Evolutionary conservation across 192 early-diverging fungal genomes (phyloP).

Genomic region (Backusella mclennaniae): DNA sequence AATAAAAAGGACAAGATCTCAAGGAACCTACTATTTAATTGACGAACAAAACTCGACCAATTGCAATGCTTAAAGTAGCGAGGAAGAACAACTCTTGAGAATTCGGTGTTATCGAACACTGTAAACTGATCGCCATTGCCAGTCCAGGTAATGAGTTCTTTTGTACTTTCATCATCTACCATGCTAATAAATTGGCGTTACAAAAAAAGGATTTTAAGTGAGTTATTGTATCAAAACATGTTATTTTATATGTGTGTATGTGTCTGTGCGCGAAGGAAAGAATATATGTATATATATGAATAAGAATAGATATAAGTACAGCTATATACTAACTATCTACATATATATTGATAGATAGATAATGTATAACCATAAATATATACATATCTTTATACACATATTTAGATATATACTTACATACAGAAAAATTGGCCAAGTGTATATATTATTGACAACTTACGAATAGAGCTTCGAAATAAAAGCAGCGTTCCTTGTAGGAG

Average conservation of each 20-base stretch:
- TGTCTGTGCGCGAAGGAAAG: too few relatives aligned
- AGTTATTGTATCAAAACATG: too few relatives aligned
- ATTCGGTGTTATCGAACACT: constrained; percentile 78
- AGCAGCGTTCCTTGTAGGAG: constrained; percentile 1
- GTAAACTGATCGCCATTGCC: constrained; percentile 78
- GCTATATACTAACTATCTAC: too few relatives aligned
- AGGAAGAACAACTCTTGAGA: constrained; percentile 72
- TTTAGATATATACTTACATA: not conserved
- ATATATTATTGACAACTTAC: not conserved
- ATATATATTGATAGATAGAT: too few relatives aligned
- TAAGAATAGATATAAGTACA: too few relatives aligned
- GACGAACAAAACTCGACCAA: constrained; percentile 84
- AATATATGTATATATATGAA: too few relatives aligned
- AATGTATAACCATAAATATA: too few relatives aligned
- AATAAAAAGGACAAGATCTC: not conserved
- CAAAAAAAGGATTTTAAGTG: not conserved
- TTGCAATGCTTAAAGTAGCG: constrained; percentile 88
- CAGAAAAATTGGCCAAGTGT: not conserved
- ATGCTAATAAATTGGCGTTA: constrained; percentile 43
- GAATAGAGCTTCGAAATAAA: constrained; percentile 9
- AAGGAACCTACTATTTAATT: constrained; percentile 66
- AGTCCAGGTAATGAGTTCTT: constrained; percentile 70
- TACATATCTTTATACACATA: not conserved
- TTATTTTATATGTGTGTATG: too few relatives aligned
- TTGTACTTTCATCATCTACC: constrained; percentile 60